These are phyloP conservation scores for Huntiella savannae DNA, from an alignment of 2,329 filamentous ascomycete species.

Conservation along the genomic window DNA sequence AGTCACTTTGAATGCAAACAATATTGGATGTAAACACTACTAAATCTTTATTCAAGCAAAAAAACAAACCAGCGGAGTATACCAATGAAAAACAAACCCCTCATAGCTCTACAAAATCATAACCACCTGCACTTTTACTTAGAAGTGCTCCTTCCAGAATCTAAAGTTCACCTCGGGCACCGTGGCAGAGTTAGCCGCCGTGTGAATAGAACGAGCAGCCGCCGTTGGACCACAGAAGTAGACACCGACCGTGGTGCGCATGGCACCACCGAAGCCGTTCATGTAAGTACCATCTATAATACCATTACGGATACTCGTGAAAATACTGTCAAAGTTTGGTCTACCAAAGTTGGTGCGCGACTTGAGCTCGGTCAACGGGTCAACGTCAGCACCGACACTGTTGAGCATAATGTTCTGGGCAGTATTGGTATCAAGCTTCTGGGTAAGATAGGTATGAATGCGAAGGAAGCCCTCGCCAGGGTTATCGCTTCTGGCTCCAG, in stretches of 20 bases:
- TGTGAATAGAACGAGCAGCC: slow-evolving; percentile 60
- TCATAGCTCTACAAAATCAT: not conserved
- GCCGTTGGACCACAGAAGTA: slow-evolving; percentile 13
- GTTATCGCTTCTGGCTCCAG: slow-evolving; percentile 34
- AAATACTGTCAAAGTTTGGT: slow-evolving; percentile 59
- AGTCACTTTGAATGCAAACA: not conserved
- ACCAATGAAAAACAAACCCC: not conserved
- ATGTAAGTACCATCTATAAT: slow-evolving; percentile 62
- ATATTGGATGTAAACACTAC: not conserved
- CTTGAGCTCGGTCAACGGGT: slow-evolving; percentile 68
- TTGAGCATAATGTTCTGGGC: slow-evolving; percentile 81
- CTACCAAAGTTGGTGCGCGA: slow-evolving; percentile 75
- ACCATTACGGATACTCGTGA: slow-evolving; percentile 59
- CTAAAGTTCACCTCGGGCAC: slow-evolving; percentile 72
- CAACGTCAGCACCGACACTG: slow-evolving; percentile 60
- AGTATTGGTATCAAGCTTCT: slow-evolving; percentile 64
- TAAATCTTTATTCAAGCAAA: not conserved
- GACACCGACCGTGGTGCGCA: slow-evolving; percentile 37
- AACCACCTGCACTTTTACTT: slow-evolving; percentile 14
- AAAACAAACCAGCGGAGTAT: not conserved
- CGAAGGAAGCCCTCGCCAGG: slow-evolving; percentile 53
- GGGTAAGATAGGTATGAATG: slow-evolving; percentile 81
- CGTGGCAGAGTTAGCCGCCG: slow-evolving; percentile 58
- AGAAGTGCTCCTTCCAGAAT: slow-evolving; percentile 97
- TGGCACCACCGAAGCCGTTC: slow-evolving; percentile 46